Conservation (phyloP, 805 yeast species). For the Schizosaccharomyces octosporus region DNA sequence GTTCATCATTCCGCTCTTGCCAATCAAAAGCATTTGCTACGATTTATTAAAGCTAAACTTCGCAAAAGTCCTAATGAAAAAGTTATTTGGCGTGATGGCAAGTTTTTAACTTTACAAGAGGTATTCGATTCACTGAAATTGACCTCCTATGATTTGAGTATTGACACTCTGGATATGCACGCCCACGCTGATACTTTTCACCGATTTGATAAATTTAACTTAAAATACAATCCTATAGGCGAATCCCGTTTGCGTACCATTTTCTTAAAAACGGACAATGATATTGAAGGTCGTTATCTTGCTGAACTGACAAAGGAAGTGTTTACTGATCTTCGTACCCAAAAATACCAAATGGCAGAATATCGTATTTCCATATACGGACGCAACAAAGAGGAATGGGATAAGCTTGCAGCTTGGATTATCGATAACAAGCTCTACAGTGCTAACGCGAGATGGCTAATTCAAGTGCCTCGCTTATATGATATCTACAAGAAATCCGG, state of each 20-base stretch:
- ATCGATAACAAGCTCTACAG: constrained; percentile 75
- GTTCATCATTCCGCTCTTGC: constrained; percentile 97
- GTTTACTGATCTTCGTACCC: constrained; percentile 74
- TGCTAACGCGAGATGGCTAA: constrained; percentile 88
- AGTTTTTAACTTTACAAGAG: constrained; percentile 59
- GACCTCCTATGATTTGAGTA: constrained; percentile 82
- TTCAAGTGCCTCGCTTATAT: constrained; percentile 84
- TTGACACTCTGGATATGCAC: constrained; percentile 96
- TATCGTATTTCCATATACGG: constrained; percentile 90
- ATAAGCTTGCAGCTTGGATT: constrained; percentile 82
- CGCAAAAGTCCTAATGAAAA: constrained; percentile 59
- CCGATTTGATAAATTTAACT: constrained; percentile 86
- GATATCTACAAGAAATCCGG: constrained; percentile 65
- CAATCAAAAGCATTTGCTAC: constrained; percentile 88
- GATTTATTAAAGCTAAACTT: constrained; percentile 85
- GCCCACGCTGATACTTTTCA: constrained; percentile 97
- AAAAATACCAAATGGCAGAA: constrained; percentile 93
- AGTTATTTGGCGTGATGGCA: constrained; percentile 83
- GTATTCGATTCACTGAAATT: constrained; percentile 78
- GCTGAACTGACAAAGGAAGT: constrained; percentile 85
- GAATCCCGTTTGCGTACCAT: constrained; percentile 93
- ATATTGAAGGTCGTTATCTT: constrained; percentile 60
- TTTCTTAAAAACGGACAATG: constrained; percentile 85
- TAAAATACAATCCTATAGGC: constrained; percentile 93
- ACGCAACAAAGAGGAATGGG: constrained; percentile 78